Evolutionary conservation across 2,329 filamentous ascomycete genomes (phyloP), one percentile per base, ranked within the genome.

Genomic region (Nakataea oryzae): DNA sequence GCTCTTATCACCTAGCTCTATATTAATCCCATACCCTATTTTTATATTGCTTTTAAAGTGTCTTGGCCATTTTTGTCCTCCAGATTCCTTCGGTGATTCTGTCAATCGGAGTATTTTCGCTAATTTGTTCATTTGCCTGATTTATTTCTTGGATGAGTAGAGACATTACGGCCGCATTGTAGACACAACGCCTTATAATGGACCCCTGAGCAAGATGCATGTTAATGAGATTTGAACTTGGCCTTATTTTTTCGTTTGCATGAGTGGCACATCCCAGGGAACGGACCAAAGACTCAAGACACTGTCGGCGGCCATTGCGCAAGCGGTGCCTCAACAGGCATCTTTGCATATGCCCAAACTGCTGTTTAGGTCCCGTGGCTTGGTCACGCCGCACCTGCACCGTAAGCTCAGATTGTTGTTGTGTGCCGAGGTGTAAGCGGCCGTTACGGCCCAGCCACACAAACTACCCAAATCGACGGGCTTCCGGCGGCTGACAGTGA

Each of bases 21-120:
- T 56, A 3, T n/a, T 41, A 11, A 5, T 8, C 17, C n/a, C 41
- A 50, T 50, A 50, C 41, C 41, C 41, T 50, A 9, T 41, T 17
- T n/a, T 1, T 50, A 8, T 7, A 17, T 50, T n/a, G 8, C 29
- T 58, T 26, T 41, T 41, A 26, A n/a, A 57, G 14, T 41, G 30
- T 5, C 29, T 27, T n/a, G n/a, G n/a, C n/a, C n/a, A n/a, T n/a
- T 62, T 64, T 59, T 17, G 26, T 32, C 54, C 66, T 57, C 34
- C 56, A 34, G 14, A 7, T 24, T 50, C n/a, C 12, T 55, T 60
- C 28, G 24, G 50, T 54, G 3, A 24, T 21, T 55, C 63, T 65
- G 65, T 65, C 67, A 66, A 54, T n/a, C 61, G 65, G 24, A 27
- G 26, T 27, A n/a, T 28, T 56, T 56, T 24, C 54, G 26, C n/a